Conservation (phyloP, 345 rosid genomes). For the Turritis glabra region DNA sequence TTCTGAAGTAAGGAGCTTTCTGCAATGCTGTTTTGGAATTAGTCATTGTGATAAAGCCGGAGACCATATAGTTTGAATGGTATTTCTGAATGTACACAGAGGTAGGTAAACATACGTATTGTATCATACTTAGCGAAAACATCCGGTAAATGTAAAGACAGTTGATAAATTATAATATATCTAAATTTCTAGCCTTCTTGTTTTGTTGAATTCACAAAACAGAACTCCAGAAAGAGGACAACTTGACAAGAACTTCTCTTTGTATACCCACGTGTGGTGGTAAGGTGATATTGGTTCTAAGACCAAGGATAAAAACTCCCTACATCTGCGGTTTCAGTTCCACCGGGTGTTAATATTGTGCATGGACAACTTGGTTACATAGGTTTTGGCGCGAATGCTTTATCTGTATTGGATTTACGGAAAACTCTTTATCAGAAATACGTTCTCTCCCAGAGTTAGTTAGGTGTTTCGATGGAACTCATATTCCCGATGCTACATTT, state of each 20-base stretch:
- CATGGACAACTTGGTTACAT: neutral
- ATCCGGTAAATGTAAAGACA: neutral
- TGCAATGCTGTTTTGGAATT: neutral
- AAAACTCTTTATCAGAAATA: neutral
- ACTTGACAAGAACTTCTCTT: neutral
- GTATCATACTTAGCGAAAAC: too few species aligned
- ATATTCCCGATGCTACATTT: neutral
- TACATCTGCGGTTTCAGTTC: neutral
- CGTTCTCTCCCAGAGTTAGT: neutral
- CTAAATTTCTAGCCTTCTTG: neutral
- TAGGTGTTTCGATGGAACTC: neutral
- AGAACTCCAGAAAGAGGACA: neutral
- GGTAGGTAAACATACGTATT: neutral
- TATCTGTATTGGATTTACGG: neutral
- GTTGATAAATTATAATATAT: neutral
- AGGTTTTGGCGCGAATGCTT: neutral
- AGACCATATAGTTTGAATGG: slow-evolving; percentile 16
- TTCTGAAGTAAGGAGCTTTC: neutral
- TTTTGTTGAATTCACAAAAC: neutral
- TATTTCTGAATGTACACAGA: neutral
- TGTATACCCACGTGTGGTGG: neutral
- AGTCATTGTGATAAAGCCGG: slow-evolving; percentile 4
- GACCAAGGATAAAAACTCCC: neutral
- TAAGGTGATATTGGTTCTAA: neutral
- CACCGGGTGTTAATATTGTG: neutral